A percentile compares a stretch with the other conserved stretches of the same genome.
These are phyloP conservation scores for Aristolochia fimbriata DNA, from an alignment of 164 flowering plant genomes.

Conservation along the genomic window DNA sequence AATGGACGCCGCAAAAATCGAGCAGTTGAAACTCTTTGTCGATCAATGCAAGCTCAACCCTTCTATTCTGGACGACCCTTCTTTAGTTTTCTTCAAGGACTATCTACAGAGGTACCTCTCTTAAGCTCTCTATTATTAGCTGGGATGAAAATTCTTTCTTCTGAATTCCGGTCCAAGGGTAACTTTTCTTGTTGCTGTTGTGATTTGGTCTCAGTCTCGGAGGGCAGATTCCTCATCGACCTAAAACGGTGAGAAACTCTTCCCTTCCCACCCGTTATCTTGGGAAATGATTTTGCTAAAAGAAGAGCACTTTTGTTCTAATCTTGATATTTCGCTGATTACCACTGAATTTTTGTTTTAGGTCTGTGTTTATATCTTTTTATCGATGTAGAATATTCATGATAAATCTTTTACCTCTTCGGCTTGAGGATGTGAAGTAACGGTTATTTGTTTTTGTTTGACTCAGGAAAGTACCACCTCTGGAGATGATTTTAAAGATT, in stretches of 20 bases:
- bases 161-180: not conserved
- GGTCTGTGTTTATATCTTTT: too few relatives aligned
- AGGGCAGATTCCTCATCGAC: constrained; percentile 31
- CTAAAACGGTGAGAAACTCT: constrained; percentile 22
- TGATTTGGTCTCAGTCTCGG: constrained; percentile 27
- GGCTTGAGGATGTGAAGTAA: too few relatives aligned
- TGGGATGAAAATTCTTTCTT: not conserved
- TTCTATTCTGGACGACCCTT: constrained; percentile 39
- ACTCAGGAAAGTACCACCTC: too few relatives aligned
- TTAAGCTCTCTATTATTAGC: not conserved
- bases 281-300: not conserved
- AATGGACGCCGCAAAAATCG: constrained; percentile 26
- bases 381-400: too few relatives aligned
- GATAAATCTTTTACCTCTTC: too few relatives aligned
- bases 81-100: constrained; percentile 47
- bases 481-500: constrained; percentile 9
- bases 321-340: too few relatives aligned
- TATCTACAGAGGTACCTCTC: constrained; percentile 41
- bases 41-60: constrained; percentile 47
- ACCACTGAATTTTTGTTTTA: too few relatives aligned
- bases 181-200: not conserved
- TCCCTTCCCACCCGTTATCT: not conserved
- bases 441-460: too few relatives aligned
- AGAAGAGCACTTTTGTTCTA: too few relatives aligned
- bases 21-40: constrained; percentile 38